Evolutionary conservation across 1,139 yeast genomes (phyloP).

Genomic region (Saccharomyces hybrid): DNA sequence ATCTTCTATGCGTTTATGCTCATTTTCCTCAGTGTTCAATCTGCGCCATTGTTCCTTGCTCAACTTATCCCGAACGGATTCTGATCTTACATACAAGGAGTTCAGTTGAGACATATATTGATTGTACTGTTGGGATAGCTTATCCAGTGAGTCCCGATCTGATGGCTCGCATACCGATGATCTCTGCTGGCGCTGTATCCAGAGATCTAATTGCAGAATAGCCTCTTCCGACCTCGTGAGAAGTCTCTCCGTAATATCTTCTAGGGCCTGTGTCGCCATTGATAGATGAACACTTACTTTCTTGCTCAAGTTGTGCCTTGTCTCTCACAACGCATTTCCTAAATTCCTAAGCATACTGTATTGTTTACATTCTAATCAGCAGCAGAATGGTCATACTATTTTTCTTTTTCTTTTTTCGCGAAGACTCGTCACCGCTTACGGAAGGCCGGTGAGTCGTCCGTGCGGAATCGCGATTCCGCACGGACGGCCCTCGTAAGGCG

Average conservation of each 20-base stretch:
- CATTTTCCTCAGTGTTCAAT: slow-evolving; percentile 5
- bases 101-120: slow-evolving; percentile 23
- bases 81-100: slow-evolving; percentile 23
- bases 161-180: slow-evolving; percentile 8
- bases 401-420: neutral
- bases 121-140: slow-evolving; percentile 15
- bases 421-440: neutral
- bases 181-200: slow-evolving; percentile 22
- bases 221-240: slow-evolving; percentile 26
- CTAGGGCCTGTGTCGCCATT: slow-evolving; percentile 6
- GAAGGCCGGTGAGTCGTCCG: neutral
- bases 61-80: slow-evolving; percentile 18
- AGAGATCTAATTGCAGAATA: slow-evolving; percentile 23
- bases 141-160: slow-evolving; percentile 7
- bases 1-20: slow-evolving; percentile 16
- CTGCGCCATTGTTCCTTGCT: slow-evolving; percentile 9
- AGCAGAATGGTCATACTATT: neutral
- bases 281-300: neutral
- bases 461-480: neutral
- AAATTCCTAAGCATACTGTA: neutral
- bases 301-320: neutral
- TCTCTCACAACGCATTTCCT: too few relatives aligned
- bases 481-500: neutral
- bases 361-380: neutral
- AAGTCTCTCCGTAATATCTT: slow-evolving; percentile 22